Evolutionary conservation across 2,329 filamentous ascomycete species (phyloP).

Genomic region (Xylaria sp.): DNA sequence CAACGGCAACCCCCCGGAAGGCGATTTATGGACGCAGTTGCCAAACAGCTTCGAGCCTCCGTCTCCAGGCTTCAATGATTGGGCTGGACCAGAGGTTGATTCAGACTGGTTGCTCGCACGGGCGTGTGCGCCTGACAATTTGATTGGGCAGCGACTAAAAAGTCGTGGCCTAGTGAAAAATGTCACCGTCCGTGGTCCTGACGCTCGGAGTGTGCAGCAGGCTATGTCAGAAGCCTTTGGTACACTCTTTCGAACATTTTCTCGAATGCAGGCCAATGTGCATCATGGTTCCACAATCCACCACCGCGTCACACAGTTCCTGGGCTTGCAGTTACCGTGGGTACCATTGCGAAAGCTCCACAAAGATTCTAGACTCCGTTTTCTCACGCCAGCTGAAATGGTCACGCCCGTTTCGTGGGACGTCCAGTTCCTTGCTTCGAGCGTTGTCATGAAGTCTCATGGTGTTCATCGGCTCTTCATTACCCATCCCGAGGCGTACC

Average conservation of each 20-base stretch:
- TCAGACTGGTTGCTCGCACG: conserved; percentile 70
- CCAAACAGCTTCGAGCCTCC: conserved; percentile 56
- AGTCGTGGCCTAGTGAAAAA: conserved; percentile 74
- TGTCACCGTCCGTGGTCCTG: conserved; percentile 64
- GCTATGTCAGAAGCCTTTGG: conserved; percentile 69
- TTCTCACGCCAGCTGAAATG: conserved; percentile 74
- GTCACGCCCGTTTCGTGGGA: conserved; percentile 74
- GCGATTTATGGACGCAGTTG: conserved; percentile 62
- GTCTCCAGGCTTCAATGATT: conserved; percentile 55
- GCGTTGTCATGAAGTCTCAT: conserved; percentile 74
- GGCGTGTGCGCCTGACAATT: conserved; percentile 67
- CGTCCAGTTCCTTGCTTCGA: conserved; percentile 70
- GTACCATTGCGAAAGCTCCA: conserved; percentile 79
- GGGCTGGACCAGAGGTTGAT: conserved; percentile 51
- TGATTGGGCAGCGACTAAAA: conserved; percentile 72
- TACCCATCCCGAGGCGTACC: conserved; percentile 75
- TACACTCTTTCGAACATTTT: conserved; percentile 56
- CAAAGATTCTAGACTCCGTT: conserved; percentile 73
- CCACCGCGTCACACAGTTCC: conserved; percentile 50
- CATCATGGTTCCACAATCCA: conserved; percentile 43
- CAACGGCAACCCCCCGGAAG: conserved; percentile 39
- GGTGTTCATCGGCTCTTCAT: conserved; percentile 72
- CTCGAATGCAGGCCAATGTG: conserved; percentile 41
- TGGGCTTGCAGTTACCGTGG: conserved; percentile 71
- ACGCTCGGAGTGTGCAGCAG: conserved; percentile 70